phyloP scores from a whole-genome alignment of 148 eudicot genomes.

The Rhododendron molle region DNA sequence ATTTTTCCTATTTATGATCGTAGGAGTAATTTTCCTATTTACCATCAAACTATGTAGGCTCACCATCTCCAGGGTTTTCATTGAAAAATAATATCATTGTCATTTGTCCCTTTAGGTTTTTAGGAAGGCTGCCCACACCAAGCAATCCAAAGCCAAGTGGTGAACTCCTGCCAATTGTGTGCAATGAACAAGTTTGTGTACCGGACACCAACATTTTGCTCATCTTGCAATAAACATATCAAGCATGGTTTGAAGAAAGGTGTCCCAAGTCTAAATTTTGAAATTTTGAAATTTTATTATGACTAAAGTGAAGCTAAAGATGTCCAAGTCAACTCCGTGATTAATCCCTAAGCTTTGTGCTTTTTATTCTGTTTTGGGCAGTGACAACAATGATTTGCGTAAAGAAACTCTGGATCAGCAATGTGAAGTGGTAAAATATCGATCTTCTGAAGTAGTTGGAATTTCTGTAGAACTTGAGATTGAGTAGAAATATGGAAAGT shows the following conservation, averaged over 20 bases:
- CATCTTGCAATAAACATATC: constrained; percentile 51
- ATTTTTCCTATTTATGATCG: too few relatives aligned
- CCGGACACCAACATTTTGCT: constrained; percentile 63
- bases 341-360: neutral
- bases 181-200: constrained; percentile 42
- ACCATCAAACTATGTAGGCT: too few relatives aligned
- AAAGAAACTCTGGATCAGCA: constrained; percentile 3
- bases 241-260: constrained; percentile 42
- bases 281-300: too few relatives aligned
- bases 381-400: neutral
- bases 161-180: constrained; percentile 60
- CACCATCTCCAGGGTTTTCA: too few relatives aligned
- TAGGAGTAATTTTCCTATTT: too few relatives aligned
- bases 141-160: too few relatives aligned
- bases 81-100: too few relatives aligned
- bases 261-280: too few relatives aligned
- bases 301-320: neutral
- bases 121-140: too few relatives aligned
- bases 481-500: neutral
- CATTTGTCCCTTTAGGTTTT: too few relatives aligned
- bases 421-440: neutral
- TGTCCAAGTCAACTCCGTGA: neutral
- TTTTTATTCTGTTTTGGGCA: constrained; percentile 1
- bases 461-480: neutral
- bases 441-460: neutral